phyloP scores from a whole-genome alignment of 1,284 basidiomycete species.

The Pyrrhoderma noxium region DNA sequence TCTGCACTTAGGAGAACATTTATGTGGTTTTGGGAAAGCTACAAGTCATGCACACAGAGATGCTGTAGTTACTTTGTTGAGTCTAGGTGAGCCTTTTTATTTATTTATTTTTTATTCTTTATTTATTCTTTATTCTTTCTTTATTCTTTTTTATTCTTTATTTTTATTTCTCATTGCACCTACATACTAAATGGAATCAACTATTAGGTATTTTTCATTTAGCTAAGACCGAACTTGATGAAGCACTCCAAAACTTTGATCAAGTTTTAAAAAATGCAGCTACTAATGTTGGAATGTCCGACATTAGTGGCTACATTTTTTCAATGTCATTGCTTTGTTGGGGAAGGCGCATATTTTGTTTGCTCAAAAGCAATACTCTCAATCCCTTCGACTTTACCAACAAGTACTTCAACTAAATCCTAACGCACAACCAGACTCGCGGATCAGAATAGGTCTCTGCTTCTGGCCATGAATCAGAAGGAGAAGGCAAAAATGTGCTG shows the following conservation, averaged over 20 bases:
- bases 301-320: too few species aligned
- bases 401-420: slow-evolving; percentile 74
- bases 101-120: slow-evolving; percentile 15
- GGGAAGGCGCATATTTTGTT: slow-evolving; percentile 85
- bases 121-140: too few species aligned
- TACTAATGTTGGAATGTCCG: too few species aligned
- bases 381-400: slow-evolving; percentile 79
- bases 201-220: slow-evolving; percentile 68
- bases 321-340: slow-evolving; percentile 69
- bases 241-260: slow-evolving; percentile 75
- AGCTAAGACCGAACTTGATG: slow-evolving; percentile 71
- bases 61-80: slow-evolving; percentile 34
- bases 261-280: slow-evolving; percentile 73
- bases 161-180: too few species aligned
- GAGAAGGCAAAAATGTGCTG: slow-evolving; percentile 78
- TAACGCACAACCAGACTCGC: slow-evolving; percentile 76
- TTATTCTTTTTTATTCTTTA: too few species aligned
- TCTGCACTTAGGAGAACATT: too few species aligned
- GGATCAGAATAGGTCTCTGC: slow-evolving; percentile 90
- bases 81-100: slow-evolving; percentile 49
- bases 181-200: slow-evolving; percentile 18
- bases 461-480: slow-evolving; percentile 79
- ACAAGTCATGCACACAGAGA: slow-evolving; percentile 32
- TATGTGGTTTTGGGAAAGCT: slow-evolving; percentile 49
- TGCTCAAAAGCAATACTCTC: slow-evolving; percentile 66